Percentiles rank a stretch among this genome's conserved stretches.
Evolutionary conservation across 2,329 filamentous ascomycete genomes (phyloP).

Genomic region (Rhynchosporium agropyri): DNA sequence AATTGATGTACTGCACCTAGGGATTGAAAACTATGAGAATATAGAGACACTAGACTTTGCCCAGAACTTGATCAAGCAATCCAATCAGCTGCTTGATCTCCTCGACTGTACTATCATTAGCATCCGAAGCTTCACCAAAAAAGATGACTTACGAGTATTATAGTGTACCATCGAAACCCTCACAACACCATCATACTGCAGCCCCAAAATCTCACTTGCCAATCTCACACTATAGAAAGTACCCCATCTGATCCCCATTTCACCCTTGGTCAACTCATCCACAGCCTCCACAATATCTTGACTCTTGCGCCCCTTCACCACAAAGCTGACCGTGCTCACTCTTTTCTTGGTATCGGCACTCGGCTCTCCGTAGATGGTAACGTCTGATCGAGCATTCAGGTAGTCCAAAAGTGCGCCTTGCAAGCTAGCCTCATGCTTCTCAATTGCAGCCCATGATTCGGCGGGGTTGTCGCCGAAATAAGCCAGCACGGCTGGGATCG

Average conservation of each 20-base stretch:
- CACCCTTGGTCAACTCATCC: slow-evolving; percentile 54
- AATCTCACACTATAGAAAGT: slow-evolving; percentile 70
- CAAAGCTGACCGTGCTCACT: slow-evolving; percentile 70
- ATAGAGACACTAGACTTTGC: slow-evolving; percentile 25
- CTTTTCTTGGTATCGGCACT: slow-evolving; percentile 51
- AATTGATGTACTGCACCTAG: too few relatives aligned
- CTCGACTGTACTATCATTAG: slow-evolving; percentile 48
- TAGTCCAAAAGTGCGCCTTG: slow-evolving; percentile 63
- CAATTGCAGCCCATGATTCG: slow-evolving; percentile 54
- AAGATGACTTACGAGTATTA: slow-evolving; percentile 60
- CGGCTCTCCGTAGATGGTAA: slow-evolving; percentile 62
- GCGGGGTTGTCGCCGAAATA: slow-evolving; percentile 56
- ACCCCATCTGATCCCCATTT: slow-evolving; percentile 68
- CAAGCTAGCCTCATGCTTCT: slow-evolving; percentile 61
- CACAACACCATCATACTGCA: slow-evolving; percentile 64
- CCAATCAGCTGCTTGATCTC: slow-evolving; percentile 57
- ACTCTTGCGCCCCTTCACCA: slow-evolving; percentile 58
- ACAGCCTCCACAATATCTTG: slow-evolving; percentile 63
- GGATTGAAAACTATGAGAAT: too few relatives aligned
- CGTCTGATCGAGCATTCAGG: slow-evolving; percentile 53
- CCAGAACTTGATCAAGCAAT: slow-evolving; percentile 54
- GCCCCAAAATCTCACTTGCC: slow-evolving; percentile 58
- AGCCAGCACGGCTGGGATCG: slow-evolving; percentile 60
- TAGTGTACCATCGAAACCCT: slow-evolving; percentile 75
- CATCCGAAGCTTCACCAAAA: too few relatives aligned